A percentile compares a stretch with the other conserved stretches of the same genome.
Conservation (phyloP, 2,329 filamentous ascomycete species). For the Hymenoscyphus linearis region DNA sequence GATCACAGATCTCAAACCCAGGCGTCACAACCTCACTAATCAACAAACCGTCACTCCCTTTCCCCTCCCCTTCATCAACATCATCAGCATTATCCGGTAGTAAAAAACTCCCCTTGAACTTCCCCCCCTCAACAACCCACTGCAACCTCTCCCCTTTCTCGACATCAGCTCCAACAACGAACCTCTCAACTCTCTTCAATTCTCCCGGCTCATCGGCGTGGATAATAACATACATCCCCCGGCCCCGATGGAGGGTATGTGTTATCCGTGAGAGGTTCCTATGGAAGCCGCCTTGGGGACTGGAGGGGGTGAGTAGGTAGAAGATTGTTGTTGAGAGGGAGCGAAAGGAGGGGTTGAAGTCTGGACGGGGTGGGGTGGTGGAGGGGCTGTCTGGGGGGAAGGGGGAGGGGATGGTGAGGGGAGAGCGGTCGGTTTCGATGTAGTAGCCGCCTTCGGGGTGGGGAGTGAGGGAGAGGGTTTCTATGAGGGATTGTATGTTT, state of each 20-base stretch:
- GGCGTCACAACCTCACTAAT: slow-evolving; percentile 65
- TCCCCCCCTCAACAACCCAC: slow-evolving; percentile 64
- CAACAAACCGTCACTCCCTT: slow-evolving; percentile 45
- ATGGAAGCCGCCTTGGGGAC: slow-evolving; percentile 56
- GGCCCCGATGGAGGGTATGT: slow-evolving; percentile 59
- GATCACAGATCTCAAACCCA: slow-evolving; percentile 62
- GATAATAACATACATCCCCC: slow-evolving; percentile 60
- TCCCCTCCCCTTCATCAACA: slow-evolving; percentile 30
- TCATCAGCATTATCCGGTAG: slow-evolving; percentile 40
- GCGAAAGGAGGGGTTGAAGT: slow-evolving; percentile 40
- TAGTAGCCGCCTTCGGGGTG: slow-evolving; percentile 64
- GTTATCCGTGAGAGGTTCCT: slow-evolving; percentile 56
- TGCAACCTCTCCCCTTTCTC: slow-evolving; percentile 55
- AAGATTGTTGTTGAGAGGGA: slow-evolving; percentile 57
- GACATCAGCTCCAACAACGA: slow-evolving; percentile 56
- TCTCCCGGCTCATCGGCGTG: slow-evolving; percentile 45
- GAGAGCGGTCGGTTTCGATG: slow-evolving; percentile 53
- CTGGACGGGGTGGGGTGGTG: slow-evolving; percentile 33
- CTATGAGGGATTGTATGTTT: slow-evolving; percentile 36
- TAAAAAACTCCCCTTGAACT: slow-evolving; percentile 61
- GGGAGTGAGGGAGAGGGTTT: slow-evolving; percentile 42
- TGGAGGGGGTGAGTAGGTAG: slow-evolving; percentile 55
- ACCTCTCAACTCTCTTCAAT: slow-evolving; percentile 52
- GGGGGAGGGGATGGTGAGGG: slow-evolving; percentile 48
- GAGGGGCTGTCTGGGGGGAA: slow-evolving; percentile 41